Percentiles rank a stretch among this genome's conserved stretches.
Evolutionary conservation across 2,329 filamentous ascomycete genomes (phyloP).

Genomic region (Ceratocystis huliohia): DNA sequence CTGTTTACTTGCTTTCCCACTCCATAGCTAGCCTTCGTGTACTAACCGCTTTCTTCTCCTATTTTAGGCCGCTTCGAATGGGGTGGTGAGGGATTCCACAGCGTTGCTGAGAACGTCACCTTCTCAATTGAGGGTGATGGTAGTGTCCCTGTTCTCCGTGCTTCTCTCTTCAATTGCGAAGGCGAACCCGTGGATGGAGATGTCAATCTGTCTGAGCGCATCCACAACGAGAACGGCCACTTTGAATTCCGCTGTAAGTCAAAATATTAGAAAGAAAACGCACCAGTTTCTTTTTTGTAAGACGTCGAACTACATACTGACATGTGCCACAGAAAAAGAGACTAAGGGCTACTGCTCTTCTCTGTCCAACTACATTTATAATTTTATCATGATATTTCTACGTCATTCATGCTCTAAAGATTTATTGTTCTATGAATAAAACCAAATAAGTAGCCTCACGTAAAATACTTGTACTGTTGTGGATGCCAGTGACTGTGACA

Average conservation of each 20-base stretch:
- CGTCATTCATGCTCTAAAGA: background rate
- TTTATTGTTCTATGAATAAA: background rate
- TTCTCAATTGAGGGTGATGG: constrained; percentile 40
- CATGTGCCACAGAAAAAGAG: background rate
- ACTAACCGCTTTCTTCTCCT: background rate
- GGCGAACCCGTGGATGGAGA: constrained; percentile 34
- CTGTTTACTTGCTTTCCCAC: background rate
- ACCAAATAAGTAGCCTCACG: background rate
- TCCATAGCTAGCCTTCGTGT: background rate
- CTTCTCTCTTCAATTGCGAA: constrained; percentile 32
- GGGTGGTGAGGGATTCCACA: constrained; percentile 31
- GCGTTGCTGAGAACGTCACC: constrained; percentile 35
- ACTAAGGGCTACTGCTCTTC: background rate
- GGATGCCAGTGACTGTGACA: background rate
- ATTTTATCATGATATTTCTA: constrained; percentile 1
- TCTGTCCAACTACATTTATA: background rate
- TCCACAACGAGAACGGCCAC: constrained; percentile 40
- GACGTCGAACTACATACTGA: background rate
- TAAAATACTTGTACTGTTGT: background rate
- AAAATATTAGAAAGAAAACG: background rate
- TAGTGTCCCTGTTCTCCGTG: constrained; percentile 40
- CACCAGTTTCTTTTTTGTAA: background rate
- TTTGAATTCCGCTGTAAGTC: constrained; percentile 29
- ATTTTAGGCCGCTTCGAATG: constrained; percentile 20
- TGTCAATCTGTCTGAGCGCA: constrained; percentile 44